These are phyloP conservation scores for Polyrhizophydium stewartii DNA, from an alignment of 371 early-diverging fungal genomes.

Conservation along the genomic window DNA sequence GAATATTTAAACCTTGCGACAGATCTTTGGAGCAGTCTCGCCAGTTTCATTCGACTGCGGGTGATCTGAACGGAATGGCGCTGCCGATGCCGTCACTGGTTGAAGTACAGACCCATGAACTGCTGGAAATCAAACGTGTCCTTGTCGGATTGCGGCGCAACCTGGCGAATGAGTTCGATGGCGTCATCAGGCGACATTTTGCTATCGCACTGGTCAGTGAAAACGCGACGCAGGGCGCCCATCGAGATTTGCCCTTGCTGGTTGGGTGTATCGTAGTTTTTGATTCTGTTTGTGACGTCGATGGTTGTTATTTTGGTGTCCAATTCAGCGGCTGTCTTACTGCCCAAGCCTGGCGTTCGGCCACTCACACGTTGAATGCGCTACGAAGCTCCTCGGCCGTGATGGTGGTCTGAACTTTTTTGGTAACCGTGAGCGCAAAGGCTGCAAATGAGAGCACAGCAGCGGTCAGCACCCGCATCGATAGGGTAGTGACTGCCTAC, in stretches of 20 bases:
- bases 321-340: too few relatives aligned
- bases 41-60: too few relatives aligned
- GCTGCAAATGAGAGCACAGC: constrained; percentile 6
- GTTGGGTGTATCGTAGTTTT: too few relatives aligned
- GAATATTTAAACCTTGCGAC: too few relatives aligned
- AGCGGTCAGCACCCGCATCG: background rate
- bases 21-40: too few relatives aligned
- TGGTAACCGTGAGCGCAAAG: constrained; percentile 19
- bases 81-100: background rate
- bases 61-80: too few relatives aligned
- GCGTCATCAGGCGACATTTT: constrained; percentile 10
- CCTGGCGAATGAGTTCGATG: constrained; percentile 7
- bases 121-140: constrained; percentile 13
- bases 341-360: too few relatives aligned
- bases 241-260: too few relatives aligned
- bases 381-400: constrained; percentile 9
- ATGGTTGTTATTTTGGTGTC: too few relatives aligned
- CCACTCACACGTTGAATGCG: background rate
- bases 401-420: constrained; percentile 17
- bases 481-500: background rate
- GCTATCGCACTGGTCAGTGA: constrained; percentile 2
- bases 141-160: constrained; percentile 14
- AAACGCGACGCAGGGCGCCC: background rate
- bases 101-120: constrained; percentile 14
- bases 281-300: too few relatives aligned